Conservation (phyloP, 2,329 filamentous ascomycete species). For the Scedosporium boydii region DNA sequence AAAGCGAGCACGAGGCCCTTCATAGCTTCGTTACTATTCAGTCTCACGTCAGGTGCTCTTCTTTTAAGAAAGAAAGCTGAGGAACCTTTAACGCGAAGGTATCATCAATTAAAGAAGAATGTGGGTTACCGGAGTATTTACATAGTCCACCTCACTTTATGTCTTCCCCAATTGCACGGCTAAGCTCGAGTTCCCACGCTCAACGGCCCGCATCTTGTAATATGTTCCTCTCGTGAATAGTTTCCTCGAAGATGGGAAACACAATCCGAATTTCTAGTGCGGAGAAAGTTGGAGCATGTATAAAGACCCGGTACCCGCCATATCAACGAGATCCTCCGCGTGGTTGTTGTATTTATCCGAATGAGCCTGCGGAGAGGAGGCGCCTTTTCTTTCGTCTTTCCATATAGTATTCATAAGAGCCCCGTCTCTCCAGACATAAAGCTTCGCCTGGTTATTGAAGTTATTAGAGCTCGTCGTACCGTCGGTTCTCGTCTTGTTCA, state of each 20-base stretch:
- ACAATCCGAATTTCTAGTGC: not conserved
- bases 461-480: not conserved
- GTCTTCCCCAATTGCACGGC: too few relatives aligned
- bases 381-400: not conserved
- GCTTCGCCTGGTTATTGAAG: not conserved
- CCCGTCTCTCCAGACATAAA: too few relatives aligned
- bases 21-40: not conserved
- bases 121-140: too few relatives aligned
- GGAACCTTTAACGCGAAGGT: too few relatives aligned
- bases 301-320: not conserved
- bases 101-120: too few relatives aligned
- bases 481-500: too few relatives aligned
- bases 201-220: not conserved
- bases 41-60: too few relatives aligned
- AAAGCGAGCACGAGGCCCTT: not conserved
- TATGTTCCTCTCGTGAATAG: not conserved
- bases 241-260: not conserved
- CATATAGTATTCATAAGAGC: not conserved
- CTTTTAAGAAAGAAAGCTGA: not conserved
- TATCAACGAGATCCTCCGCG: not conserved
- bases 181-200: too few relatives aligned
- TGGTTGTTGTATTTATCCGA: not conserved
- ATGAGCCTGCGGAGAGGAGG: not conserved
- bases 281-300: not conserved
- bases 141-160: too few relatives aligned